Percentiles rank a stretch among this genome's conserved stretches.
Conservation (phyloP, 371 early-diverging fungal species). For the Syncephalastrum monosporum region DNA sequence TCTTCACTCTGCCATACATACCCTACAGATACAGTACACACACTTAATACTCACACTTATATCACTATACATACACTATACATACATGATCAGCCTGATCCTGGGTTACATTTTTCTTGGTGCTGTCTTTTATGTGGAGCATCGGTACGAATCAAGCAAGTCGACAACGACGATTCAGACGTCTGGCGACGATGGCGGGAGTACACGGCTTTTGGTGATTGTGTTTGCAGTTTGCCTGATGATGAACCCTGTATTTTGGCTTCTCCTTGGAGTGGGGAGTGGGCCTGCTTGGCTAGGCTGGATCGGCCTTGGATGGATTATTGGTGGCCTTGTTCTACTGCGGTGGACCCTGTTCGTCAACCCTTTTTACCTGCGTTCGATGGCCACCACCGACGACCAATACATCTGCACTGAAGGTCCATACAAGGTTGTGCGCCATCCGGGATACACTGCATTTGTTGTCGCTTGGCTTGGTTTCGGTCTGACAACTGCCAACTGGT, state of each 20-base stretch:
- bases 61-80: no score
- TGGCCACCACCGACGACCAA: slow-evolving; percentile 42
- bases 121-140: slow-evolving; percentile 22
- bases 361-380: slow-evolving; percentile 35
- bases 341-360: slow-evolving; percentile 37
- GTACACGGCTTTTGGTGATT: slow-evolving; percentile 22
- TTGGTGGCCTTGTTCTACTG: slow-evolving; percentile 22
- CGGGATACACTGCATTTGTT: slow-evolving; percentile 35
- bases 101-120: slow-evolving; percentile 22
- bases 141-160: slow-evolving; percentile 24
- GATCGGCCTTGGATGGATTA: slow-evolving; percentile 28
- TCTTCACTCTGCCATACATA: no score
- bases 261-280: slow-evolving; percentile 10
- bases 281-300: slow-evolving; percentile 15
- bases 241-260: slow-evolving; percentile 18
- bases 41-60: no score
- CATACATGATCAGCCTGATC: slow-evolving; percentile 14
- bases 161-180: slow-evolving; percentile 22
- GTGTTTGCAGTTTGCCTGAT: slow-evolving; percentile 14
- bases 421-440: slow-evolving; percentile 39
- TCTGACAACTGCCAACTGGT: slow-evolving; percentile 24
- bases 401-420: slow-evolving; percentile 44
- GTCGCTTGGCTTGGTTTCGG: slow-evolving; percentile 47
- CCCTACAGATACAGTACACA: no score
- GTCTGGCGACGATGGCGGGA: slow-evolving; percentile 33